A percentile compares a stretch with the other conserved stretches of the same genome.
Conservation (phyloP, 257 asterid species). For the Leonotis leonurus region DNA sequence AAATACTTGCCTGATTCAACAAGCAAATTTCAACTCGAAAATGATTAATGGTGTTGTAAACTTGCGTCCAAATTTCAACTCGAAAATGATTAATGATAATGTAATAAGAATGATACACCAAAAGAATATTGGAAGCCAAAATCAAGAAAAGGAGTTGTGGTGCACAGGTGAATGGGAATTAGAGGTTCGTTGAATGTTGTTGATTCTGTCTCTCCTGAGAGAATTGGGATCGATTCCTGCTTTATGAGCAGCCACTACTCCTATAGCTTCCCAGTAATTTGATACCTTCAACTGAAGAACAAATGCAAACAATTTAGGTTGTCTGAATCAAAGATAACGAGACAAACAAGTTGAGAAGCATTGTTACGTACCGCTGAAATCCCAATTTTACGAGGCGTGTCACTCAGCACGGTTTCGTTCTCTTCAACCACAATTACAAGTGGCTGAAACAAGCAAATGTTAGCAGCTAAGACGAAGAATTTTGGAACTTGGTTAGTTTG, state of each 20-base stretch:
- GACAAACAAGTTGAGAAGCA: too few species aligned
- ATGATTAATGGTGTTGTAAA: neutral
- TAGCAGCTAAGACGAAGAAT: neutral
- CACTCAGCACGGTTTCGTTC: slow-evolving; percentile 69
- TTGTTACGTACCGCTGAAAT: slow-evolving; percentile 63
- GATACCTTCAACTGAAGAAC: slow-evolving; percentile 55
- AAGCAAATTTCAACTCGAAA: neutral
- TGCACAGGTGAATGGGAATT: neutral
- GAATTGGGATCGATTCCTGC: slow-evolving; percentile 84
- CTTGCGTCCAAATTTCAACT: neutral
- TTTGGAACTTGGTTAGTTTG: too few species aligned
- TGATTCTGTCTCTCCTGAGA: slow-evolving; percentile 51
- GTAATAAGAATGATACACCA: neutral
- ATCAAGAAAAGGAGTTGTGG: neutral
- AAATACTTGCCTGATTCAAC: neutral
- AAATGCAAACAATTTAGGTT: neutral
- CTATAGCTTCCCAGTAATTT: slow-evolving; percentile 94
- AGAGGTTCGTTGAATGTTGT: slow-evolving; percentile 23
- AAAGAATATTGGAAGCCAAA: neutral
- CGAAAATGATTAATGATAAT: too few species aligned
- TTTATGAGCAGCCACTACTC: slow-evolving; percentile 82
- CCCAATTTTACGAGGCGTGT: slow-evolving; percentile 73
- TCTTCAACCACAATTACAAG: slow-evolving; percentile 78
- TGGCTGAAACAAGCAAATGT: slow-evolving; percentile 42
- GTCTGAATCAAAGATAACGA: neutral